A percentile compares a stretch with the other conserved stretches of the same genome.
Evolutionary conservation across 2,329 filamentous ascomycete species (phyloP).

Genomic region (Phyllosticta paracitricarpa): DNA sequence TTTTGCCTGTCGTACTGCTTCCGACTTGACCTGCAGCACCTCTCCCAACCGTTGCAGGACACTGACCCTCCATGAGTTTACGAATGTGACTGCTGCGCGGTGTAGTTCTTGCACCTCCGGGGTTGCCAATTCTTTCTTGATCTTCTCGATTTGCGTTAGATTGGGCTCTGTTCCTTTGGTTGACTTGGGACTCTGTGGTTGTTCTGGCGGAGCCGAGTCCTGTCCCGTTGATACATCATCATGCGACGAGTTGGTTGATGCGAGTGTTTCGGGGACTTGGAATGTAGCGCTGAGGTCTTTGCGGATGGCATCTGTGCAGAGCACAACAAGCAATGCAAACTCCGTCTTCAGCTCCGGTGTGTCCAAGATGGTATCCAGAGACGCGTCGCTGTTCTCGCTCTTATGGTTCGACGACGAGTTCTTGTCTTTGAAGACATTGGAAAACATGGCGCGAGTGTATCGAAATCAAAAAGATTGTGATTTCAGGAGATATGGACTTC

Average conservation of each 20-base stretch:
- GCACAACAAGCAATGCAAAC: slow-evolving; percentile 35
- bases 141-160: slow-evolving; percentile 31
- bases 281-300: slow-evolving; percentile 20
- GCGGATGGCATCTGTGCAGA: slow-evolving; percentile 36
- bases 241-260: neutral
- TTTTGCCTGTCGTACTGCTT: slow-evolving; percentile 21
- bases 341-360: slow-evolving; percentile 34
- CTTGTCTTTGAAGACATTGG: slow-evolving; percentile 8
- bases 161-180: neutral
- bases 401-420: neutral
- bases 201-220: slow-evolving; percentile 19
- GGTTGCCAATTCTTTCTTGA: slow-evolving; percentile 34
- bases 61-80: slow-evolving; percentile 68
- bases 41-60: slow-evolving; percentile 64
- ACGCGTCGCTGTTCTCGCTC: neutral
- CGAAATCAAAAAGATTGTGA: neutral
- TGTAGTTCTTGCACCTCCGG: slow-evolving; percentile 54
- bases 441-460: slow-evolving; percentile 6
- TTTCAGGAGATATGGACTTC: neutral
- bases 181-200: slow-evolving; percentile 16
- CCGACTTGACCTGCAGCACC: slow-evolving; percentile 34
- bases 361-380: slow-evolving; percentile 23
- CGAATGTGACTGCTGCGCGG: slow-evolving; percentile 58
- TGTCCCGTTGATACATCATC: neutral
- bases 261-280: slow-evolving; percentile 13